Base-by-base conservation (phyloP, 2,329 filamentous ascomycete species). In the Cadophora sp. region DNA sequence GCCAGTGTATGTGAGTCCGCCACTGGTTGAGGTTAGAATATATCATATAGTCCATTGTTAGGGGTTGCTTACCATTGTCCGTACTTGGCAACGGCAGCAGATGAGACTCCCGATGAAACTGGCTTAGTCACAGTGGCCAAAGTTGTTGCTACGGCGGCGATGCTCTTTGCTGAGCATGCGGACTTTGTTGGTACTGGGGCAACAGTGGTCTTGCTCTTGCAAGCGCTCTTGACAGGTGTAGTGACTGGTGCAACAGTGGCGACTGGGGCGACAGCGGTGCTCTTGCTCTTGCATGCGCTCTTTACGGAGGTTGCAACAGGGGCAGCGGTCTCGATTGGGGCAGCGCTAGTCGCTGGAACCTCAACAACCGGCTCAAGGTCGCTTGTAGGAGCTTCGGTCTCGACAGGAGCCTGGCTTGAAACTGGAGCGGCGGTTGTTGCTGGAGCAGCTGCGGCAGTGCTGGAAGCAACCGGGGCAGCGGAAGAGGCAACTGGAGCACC, bases 11-110 rank as follows among this genome's bases (percentile, higher is more conserved):
- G 13, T 16, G 14, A 5, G 7, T 33, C 61, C 61, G 24, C 61
- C 61, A 55, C 58, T 60, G 2, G 20, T 14, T 7, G 24, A 60
- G 48, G 41, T 60, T 60, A 60, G 41, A 20, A 8, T 7, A 9
- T 48, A 36, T 24, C 13, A 30, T 20, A 9, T 1, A 2, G 11
- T 5, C n/a, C 22, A 22, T 18, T 14, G 22, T 18, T 30, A 8
- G 7, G 24, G 8, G 18, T 6, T 33, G 22, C 58, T 60, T 48
- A 60, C 58, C 61, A 63, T 55, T 63, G 61, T 36, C 61, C 61
- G 18, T 63, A 63, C 24, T 45, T 45, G 16, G 56, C 47, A 5
- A 56, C 64, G 5, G 64, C n/a, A 33, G 51, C 39, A 7, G 50
- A 36, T n/a, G 41, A 9, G 20, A 5, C 48, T 7, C 50, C 50